phyloP scores from a whole-genome alignment of 306 rosid species.

The Canavalia gladiata region DNA sequence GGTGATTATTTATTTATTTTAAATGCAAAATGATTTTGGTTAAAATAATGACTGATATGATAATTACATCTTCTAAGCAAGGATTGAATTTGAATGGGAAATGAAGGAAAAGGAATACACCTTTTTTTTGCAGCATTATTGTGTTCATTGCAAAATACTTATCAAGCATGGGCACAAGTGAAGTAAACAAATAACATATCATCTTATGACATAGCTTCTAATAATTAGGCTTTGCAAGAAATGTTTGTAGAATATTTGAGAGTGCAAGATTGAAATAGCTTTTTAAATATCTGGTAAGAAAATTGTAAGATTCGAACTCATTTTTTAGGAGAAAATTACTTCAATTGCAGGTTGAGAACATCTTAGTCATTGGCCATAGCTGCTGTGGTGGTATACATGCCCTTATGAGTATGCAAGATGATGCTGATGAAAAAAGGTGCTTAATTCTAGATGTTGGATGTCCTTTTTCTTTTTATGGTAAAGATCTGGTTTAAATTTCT shows the following conservation, averaged over 20 bases:
- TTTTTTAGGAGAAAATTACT: constrained; percentile 5
- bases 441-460: constrained; percentile 40
- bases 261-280: background rate
- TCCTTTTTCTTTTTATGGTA: constrained; percentile 23
- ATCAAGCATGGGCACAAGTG: background rate
- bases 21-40: constrained; percentile 20
- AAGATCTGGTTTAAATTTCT: constrained; percentile 39
- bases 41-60: constrained; percentile 34
- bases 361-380: constrained; percentile 94
- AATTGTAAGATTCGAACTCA: constrained; percentile 5
- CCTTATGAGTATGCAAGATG: constrained; percentile 90
- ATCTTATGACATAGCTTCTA: background rate
- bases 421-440: constrained; percentile 65
- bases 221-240: background rate
- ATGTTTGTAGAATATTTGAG: constrained; percentile 22
- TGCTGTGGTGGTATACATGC: constrained; percentile 99
- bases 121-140: background rate
- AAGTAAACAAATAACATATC: background rate
- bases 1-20: constrained; percentile 8
- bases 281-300: constrained; percentile 7
- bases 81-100: constrained; percentile 33
- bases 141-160: background rate
- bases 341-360: constrained; percentile 79
- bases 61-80: constrained; percentile 24
- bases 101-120: background rate